Evolutionary conservation across 306 rosid species (phyloP), one percentile per base, ranked within the genome.

Genomic region (Trifolium subterraneum): DNA sequence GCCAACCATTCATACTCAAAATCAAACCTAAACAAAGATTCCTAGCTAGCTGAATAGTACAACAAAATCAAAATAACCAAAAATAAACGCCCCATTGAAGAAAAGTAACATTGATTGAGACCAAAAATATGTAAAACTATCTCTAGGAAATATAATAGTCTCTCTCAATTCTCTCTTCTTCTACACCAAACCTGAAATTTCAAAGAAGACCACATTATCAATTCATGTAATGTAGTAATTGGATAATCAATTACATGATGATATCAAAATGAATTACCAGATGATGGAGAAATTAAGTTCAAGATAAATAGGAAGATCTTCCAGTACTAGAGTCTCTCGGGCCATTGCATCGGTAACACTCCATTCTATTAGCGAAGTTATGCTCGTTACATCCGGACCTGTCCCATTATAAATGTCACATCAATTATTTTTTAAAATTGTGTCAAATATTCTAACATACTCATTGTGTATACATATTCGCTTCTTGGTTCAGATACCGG

Each of bases 311-410:
- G 68, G 98, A 92, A 70, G 89, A 84, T 75, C 74, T 85, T 79
- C 68, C 70, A 25, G 45, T 70, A 36, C 71, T 68, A 20, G 90
- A 76, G 79, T 91, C 97, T 80, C 96, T 91, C 1, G 91, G 93
- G 15, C 96, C 96, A 79, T 80, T 90, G 92, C 96, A 89, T 80
- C 90, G 81, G 82, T 84, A 90, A 20, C 98, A 92, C 60, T 92
- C 98, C 80, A 81, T 88, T 83, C 98, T 83, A 61, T 82, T 92
- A 0, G 98, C 98, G 12, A 90, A 92, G 86, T 92, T 92, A 45
- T 92, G 98, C 84, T 92, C 98, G 72, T 92, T 92, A 79, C 98
- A 92, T 19, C 96, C 96, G 2, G 88, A 87, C 84, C 39, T 36
- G 39, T 36, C 10, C 10, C 39, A 36, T 36, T 36, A 36, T 36